Base-by-base conservation (phyloP, 1,139 yeast genomes). In the Meyerozyma guilliermondii region DNA sequence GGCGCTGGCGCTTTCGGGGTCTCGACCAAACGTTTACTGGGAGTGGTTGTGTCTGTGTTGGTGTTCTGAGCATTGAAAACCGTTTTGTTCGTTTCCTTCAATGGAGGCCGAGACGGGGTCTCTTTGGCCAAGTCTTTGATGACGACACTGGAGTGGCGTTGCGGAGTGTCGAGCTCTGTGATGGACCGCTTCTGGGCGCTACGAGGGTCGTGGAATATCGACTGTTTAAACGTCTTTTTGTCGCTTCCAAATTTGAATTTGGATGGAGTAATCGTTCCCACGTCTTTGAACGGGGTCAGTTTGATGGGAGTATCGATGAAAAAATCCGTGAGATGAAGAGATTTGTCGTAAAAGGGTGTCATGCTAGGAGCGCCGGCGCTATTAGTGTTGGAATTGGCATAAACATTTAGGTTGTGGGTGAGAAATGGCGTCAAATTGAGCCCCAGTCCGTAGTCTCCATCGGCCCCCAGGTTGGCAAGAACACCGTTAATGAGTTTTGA, bases 341-440 rank as follows among this genome's bases (percentile, higher is more conserved):
- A 59, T 51, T 68, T 71, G 43, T 72, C 77, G 50, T 69, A 70
- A 47, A 66, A 69, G 4, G 78, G 78, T 11, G 78, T 72, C 41
- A 69, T 59, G 33, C 59, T 59, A 27, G 60, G 33, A n/a, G 40
- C 35, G 22, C 33, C 29, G 13, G 28, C 16, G 40, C 24, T 22
- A 24, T 17, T 33, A 20, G 36, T 17, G 13, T 11, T 11, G 16
- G 23, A 16, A 17, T 33, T 33, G 36, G 23, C 24, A 33, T 33
- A 33, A 17, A 49, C 54, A 41, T 61, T 66, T 41, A 65, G 50
- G 51, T 66, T 70, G 45, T 70, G 74, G 40, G 69, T 67, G 40
- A 71, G 57, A 44, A 71, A 71, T 4, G 78, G 78, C 5, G 78
- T 72, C 44, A 72, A 57, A 46, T 69, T 71, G 39, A 72, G 56